These are phyloP conservation scores for Stromatinia cepivora DNA, from an alignment of 2,329 filamentous ascomycete species.

Conservation along the genomic window DNA sequence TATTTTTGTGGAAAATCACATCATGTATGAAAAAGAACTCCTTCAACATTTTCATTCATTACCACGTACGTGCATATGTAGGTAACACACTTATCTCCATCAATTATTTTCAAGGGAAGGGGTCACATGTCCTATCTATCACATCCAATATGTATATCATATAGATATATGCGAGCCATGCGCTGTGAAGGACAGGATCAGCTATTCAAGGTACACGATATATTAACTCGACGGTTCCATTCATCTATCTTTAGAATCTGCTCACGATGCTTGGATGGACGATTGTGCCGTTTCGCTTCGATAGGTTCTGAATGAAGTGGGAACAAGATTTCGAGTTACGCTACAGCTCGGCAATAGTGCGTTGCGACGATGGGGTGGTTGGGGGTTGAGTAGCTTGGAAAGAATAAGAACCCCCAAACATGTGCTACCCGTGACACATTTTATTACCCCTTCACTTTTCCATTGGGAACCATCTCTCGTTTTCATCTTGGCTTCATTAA, in stretches of 20 bases:
- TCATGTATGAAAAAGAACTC: not conserved
- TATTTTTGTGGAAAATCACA: not conserved
- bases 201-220: conserved; percentile 1
- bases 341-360: conserved; percentile 10
- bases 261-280: not conserved
- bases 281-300: not conserved
- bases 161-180: conserved; percentile 5
- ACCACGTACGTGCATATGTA: not conserved
- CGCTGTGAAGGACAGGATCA: not conserved
- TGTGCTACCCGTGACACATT: conserved; percentile 15
- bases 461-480: not conserved
- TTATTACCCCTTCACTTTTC: not conserved
- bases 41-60: not conserved
- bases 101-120: not conserved
- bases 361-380: not conserved
- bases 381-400: not conserved
- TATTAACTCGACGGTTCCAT: not conserved
- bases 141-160: not conserved
- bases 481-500: not conserved
- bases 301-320: conserved; percentile 1
- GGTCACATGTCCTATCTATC: conserved; percentile 12
- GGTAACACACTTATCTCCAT: conserved; percentile 7
- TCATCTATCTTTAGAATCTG: conserved; percentile 6
- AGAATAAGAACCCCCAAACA: not conserved
- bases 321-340: conserved; percentile 8